These are phyloP conservation scores for Aspergillus tanneri DNA, from an alignment of 2,329 filamentous ascomycete species.

Conservation along the genomic window DNA sequence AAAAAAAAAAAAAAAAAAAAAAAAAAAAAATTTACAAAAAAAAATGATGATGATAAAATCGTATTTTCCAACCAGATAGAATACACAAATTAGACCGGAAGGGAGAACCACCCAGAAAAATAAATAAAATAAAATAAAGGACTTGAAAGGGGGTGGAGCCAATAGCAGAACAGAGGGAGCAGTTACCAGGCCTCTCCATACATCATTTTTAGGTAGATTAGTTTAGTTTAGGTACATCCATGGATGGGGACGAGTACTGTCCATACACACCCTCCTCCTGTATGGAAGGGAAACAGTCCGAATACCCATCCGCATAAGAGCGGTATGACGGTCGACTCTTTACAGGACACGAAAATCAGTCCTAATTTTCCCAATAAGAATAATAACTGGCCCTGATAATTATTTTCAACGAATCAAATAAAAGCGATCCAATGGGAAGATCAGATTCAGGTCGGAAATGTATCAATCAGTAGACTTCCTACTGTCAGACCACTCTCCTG, in stretches of 20 bases:
- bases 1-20: conserved; percentile 6
- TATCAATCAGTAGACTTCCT: conserved; percentile 8
- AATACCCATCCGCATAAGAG: conserved; percentile 8
- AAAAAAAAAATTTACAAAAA: conserved; percentile 5
- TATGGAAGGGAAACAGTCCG: conserved; percentile 6
- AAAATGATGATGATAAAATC: no score
- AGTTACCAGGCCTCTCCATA: conserved; percentile 13
- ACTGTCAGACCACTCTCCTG: conserved; percentile 11
- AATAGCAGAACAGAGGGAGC: conserved; percentile 18
- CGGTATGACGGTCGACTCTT: conserved; percentile 8
- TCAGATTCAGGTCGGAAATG: conserved; percentile 17
- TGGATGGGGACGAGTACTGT: neutral
- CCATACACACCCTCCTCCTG: neutral
- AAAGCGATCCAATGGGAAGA: conserved; percentile 10
- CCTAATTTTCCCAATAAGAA: conserved; percentile 5
- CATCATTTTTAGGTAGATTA: conserved; percentile 6
- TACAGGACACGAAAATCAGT: conserved; percentile 7
- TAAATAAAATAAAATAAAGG: conserved; percentile 10
- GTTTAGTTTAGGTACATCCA: conserved; percentile 1
- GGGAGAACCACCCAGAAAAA: no score
- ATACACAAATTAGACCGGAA: no score
- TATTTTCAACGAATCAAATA: conserved; percentile 11
- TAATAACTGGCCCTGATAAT: conserved; percentile 2
- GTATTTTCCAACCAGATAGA: no score
- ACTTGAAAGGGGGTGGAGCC: conserved; percentile 24